phyloP scores from a whole-genome alignment of 208 protist genomes.

The Balamuthia mandrillaris region DNA sequence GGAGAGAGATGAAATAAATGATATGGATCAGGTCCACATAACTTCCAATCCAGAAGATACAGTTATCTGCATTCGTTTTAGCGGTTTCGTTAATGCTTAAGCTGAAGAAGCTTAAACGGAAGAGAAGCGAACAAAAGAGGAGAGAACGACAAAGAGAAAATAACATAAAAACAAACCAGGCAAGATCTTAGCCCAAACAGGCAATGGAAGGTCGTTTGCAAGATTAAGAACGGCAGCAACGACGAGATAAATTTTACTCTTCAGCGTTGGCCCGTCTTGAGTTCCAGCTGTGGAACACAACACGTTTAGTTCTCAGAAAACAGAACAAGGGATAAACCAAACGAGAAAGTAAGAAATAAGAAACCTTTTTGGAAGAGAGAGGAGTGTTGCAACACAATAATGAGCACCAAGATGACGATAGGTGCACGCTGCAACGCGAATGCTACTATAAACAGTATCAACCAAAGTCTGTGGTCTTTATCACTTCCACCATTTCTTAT shows the following conservation, averaged over 20 bases:
- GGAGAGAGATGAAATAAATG: slow-evolving; percentile 48
- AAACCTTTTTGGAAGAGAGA: background rate
- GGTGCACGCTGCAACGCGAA: slow-evolving; percentile 51
- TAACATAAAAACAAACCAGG: slow-evolving; percentile 1
- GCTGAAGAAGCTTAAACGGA: too few relatives aligned
- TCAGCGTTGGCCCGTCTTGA: slow-evolving; percentile 40
- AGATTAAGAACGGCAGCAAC: slow-evolving; percentile 45
- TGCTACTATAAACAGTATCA: slow-evolving; percentile 36
- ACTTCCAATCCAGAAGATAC: slow-evolving; percentile 44
- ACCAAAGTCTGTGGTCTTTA: background rate
- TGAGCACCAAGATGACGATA: slow-evolving; percentile 39
- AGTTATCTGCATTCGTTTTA: slow-evolving; percentile 35
- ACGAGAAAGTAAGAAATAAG: background rate
- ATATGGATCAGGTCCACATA: slow-evolving; percentile 57
- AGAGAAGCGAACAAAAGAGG: background rate
- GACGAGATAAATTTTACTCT: slow-evolving; percentile 39
- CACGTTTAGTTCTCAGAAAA: background rate
- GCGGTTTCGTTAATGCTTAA: too few relatives aligned
- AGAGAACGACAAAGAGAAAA: background rate
- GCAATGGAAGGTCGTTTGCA: slow-evolving; percentile 53
- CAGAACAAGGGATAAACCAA: background rate
- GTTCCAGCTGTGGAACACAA: too few relatives aligned
- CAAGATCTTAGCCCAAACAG: slow-evolving; percentile 46
- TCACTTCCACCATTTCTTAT: background rate
- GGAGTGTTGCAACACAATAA: slow-evolving; percentile 19